These are phyloP conservation scores for Orbilia quercus DNA, from an alignment of 2,329 filamentous ascomycete species.

Conservation along the genomic window DNA sequence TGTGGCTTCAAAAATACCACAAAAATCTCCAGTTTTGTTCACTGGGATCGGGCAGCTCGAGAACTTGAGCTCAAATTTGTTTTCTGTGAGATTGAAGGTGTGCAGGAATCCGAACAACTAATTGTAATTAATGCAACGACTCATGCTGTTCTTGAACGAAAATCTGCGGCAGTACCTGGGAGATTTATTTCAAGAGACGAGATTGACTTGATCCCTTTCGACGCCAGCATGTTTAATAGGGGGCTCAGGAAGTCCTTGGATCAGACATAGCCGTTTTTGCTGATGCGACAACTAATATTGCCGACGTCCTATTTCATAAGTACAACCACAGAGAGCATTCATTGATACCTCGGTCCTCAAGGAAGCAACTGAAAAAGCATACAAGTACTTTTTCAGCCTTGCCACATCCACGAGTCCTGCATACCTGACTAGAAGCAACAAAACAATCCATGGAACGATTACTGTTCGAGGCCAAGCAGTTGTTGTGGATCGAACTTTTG, in stretches of 20 bases:
- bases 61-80: neutral
- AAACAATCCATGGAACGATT: neutral
- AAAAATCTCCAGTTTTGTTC: conserved; percentile 6
- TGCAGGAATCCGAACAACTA: conserved; percentile 12
- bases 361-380: conserved; percentile 2
- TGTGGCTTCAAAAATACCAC: conserved; percentile 36
- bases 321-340: neutral
- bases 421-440: neutral
- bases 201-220: conserved; percentile 9
- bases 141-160: conserved; percentile 3
- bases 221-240: conserved; percentile 14
- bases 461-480: neutral
- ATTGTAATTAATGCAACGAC: conserved; percentile 29
- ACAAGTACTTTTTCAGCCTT: conserved; percentile 30
- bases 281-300: neutral
- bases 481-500: conserved; percentile 27
- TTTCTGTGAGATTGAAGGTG: conserved; percentile 17
- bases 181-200: conserved; percentile 5
- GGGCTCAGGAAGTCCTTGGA: conserved; percentile 4
- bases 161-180: neutral
- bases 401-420: conserved; percentile 17
- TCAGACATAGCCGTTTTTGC: conserved; percentile 27
- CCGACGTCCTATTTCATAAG: conserved; percentile 10
- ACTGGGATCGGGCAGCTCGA: neutral
- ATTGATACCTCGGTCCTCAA: neutral